Conservation (phyloP, 139 green algal genomes). For the Coelastrella sp. region DNA sequence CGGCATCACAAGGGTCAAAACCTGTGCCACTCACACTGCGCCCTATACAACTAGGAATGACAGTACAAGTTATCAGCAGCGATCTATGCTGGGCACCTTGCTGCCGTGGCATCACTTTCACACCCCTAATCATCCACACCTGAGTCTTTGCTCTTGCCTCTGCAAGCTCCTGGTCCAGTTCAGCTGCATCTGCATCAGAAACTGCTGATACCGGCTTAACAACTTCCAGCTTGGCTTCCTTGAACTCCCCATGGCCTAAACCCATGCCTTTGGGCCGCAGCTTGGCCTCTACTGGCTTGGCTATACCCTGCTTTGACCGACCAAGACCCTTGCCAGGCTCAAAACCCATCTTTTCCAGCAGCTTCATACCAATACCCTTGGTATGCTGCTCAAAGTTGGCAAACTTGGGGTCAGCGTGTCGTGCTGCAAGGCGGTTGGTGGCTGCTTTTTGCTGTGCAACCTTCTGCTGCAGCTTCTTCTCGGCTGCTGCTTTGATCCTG, state of each 20-base stretch:
- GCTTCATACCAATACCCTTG: conserved; percentile 94
- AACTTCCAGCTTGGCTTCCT: conserved; percentile 67
- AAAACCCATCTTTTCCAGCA: conserved; percentile 97
- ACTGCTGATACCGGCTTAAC: not conserved
- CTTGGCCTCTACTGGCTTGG: conserved; percentile 87
- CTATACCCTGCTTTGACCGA: conserved; percentile 83
- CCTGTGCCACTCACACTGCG: too few species aligned
- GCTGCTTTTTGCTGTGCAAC: conserved; percentile 16
- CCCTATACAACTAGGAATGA: too few species aligned
- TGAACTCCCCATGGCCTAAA: conserved; percentile 89
- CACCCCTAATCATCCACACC: not conserved
- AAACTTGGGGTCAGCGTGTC: conserved; percentile 61
- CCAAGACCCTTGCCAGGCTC: conserved; percentile 81
- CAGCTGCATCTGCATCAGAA: conserved; percentile 21
- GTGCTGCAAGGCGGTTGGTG: not conserved
- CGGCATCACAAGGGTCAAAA: too few species aligned
- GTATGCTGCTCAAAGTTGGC: conserved; percentile 93
- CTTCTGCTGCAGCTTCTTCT: conserved; percentile 41
- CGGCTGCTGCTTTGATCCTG: conserved; percentile 62
- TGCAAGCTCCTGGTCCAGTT: conserved; percentile 34
- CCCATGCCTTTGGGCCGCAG: conserved; percentile 94
- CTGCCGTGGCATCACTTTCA: not conserved
- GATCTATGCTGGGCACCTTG: too few species aligned
- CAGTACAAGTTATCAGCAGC: too few species aligned
- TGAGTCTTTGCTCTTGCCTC: conserved; percentile 23